Percentiles rank a stretch among this genome's conserved stretches.
phyloP scores from a whole-genome alignment of 768 basidiomycete species.

The Phaffia australis region DNA sequence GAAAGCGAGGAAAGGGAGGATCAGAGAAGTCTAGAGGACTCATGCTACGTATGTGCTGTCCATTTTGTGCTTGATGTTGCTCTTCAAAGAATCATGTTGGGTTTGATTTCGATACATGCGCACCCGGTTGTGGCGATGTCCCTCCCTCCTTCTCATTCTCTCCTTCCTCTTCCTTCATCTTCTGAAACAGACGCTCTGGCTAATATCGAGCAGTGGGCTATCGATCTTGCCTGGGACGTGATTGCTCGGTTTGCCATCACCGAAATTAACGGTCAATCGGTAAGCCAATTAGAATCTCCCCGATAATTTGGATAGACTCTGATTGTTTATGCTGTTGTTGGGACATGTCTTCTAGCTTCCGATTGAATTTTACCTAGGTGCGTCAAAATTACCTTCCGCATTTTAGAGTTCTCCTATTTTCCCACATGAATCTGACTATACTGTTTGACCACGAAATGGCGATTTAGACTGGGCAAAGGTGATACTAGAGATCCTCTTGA shows the following conservation, averaged over 20 bases:
- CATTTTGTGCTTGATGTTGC: neutral
- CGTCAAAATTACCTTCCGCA: neutral
- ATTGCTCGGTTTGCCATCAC: constrained; percentile 59
- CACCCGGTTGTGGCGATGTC: neutral
- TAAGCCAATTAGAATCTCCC: constrained; percentile 39
- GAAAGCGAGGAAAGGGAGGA: constrained; percentile 41
- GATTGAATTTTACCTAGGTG: neutral
- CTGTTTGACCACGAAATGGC: neutral
- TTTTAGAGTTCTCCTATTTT: neutral
- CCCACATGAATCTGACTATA: neutral
- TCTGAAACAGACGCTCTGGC: constrained; percentile 46
- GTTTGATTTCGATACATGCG: neutral
- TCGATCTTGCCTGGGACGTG: constrained; percentile 78
- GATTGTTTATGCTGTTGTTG: constrained; percentile 29
- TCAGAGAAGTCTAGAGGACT: constrained; percentile 52
- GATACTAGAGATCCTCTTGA: neutral
- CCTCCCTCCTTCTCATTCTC: neutral
- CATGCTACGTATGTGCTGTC: constrained; percentile 47
- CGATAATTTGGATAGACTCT: constrained; percentile 50
- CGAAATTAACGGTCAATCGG: constrained; percentile 38
- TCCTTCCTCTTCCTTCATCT: constrained; percentile 33
- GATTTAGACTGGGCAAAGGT: constrained; percentile 54
- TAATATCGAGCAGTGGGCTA: constrained; percentile 82
- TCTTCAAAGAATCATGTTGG: neutral
- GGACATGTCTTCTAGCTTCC: neutral